phyloP scores from a whole-genome alignment of 345 rosid species.

The Noccaea caerulescens region DNA sequence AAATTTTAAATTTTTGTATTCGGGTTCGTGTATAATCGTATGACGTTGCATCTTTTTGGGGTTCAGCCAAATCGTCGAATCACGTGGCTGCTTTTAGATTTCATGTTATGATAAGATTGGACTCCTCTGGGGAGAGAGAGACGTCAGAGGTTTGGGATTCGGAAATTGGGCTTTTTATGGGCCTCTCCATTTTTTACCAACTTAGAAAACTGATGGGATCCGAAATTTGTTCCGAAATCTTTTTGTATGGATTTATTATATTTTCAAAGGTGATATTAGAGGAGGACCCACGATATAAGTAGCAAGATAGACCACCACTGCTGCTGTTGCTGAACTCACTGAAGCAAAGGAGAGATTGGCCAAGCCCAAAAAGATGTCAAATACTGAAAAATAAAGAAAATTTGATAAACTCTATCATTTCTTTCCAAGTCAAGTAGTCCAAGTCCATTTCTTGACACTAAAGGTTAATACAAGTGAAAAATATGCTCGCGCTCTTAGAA shows the following conservation, averaged over 20 bases:
- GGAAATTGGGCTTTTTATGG: slow-evolving; percentile 27
- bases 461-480: no score
- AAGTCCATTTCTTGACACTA: no score
- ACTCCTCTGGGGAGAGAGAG: neutral
- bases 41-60: slow-evolving; percentile 10
- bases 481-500: no score
- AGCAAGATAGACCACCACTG: neutral
- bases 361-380: no score
- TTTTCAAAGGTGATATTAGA: neutral
- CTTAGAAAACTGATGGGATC: neutral
- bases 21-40: slow-evolving; percentile 15
- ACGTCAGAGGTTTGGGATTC: neutral
- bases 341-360: no score
- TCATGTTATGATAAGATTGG: slow-evolving; percentile 42
- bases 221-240: neutral
- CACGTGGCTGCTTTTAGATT: slow-evolving; percentile 42
- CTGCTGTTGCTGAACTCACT: no score
- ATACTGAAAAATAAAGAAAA: no score
- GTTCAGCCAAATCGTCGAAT: slow-evolving; percentile 29
- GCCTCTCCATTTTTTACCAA: slow-evolving; percentile 1
- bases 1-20: neutral
- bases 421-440: no score
- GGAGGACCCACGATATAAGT: neutral
- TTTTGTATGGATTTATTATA: neutral
- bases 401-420: neutral